A percentile compares a stretch with the other conserved stretches of the same genome.
Evolutionary conservation across 345 rosid genomes (phyloP).

Genomic region (Salix caprea): DNA sequence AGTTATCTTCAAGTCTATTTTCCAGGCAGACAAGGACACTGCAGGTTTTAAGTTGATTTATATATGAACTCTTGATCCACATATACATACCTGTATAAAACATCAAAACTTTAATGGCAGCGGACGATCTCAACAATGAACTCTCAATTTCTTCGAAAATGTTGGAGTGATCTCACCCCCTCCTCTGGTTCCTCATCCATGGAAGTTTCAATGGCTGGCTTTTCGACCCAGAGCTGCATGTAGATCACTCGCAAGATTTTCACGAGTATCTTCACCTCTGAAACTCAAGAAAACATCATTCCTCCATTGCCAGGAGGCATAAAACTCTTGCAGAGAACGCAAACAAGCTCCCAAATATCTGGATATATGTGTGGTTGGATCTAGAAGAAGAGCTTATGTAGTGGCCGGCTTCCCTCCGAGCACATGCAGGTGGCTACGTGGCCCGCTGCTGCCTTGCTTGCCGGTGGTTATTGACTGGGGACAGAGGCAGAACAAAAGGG

Average conservation of each 20-base stretch:
- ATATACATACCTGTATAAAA: no score
- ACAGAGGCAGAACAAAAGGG: no score
- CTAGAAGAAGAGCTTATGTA: not conserved
- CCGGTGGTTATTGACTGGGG: not conserved
- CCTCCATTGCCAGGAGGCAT: not conserved
- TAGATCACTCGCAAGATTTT: constrained; percentile 8
- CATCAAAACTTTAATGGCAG: no score
- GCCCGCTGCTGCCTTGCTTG: no score
- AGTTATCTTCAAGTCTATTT: no score
- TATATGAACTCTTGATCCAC: no score
- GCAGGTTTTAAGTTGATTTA: no score
- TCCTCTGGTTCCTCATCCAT: not conserved
- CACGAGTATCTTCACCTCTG: constrained; percentile 17
- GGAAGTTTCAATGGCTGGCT: not conserved
- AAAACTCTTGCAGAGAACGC: not conserved
- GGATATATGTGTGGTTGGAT: no score
- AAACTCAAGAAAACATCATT: no score
- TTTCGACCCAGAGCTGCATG: constrained; percentile 1
- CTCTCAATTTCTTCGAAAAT: not conserved
- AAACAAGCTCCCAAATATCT: not conserved
- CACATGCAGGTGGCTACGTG: not conserved
- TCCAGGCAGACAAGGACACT: no score
- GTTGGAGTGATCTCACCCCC: constrained; percentile 4
- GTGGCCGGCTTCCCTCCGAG: not conserved
- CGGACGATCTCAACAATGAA: not conserved